phyloP scores from a whole-genome alignment of 495 filamentous ascomycete genomes.

The Penicillium parvum region DNA sequence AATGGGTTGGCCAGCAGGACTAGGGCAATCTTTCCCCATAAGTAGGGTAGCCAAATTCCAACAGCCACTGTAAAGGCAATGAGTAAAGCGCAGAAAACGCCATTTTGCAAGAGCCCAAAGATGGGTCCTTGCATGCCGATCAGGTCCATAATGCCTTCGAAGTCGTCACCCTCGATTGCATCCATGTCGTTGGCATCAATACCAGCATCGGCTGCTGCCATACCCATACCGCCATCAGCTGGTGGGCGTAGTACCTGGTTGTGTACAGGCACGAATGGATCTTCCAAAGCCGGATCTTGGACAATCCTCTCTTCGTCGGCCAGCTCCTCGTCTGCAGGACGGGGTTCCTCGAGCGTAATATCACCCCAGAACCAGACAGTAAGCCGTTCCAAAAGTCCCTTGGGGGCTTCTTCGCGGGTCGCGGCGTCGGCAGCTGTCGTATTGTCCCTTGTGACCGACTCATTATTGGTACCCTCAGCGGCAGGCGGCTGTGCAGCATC shows the following conservation, averaged over 20 bases:
- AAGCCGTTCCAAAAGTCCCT: constrained; percentile 16
- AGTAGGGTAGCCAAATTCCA: constrained; percentile 87
- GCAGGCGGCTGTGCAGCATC: constrained; percentile 1
- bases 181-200: constrained; percentile 56
- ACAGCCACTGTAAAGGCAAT: constrained; percentile 79
- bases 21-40: constrained; percentile 78
- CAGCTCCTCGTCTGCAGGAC: constrained; percentile 24
- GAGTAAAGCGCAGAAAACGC: constrained; percentile 85
- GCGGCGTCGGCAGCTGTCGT: neutral
- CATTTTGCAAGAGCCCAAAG: constrained; percentile 85
- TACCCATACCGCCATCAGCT: constrained; percentile 17
- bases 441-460: neutral
- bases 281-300: constrained; percentile 54
- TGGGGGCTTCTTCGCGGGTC: constrained; percentile 8
- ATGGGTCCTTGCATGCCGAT: constrained; percentile 95
- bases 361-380: constrained; percentile 65
- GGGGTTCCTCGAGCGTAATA: constrained; percentile 32
- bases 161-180: constrained; percentile 78
- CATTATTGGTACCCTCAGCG: neutral
- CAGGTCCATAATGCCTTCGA: constrained; percentile 96
- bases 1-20: constrained; percentile 76
- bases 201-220: constrained; percentile 40
- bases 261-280: constrained; percentile 57
- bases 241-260: constrained; percentile 19
- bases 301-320: constrained; percentile 56